Percentiles rank a stretch among this genome's conserved stretches.
These are phyloP conservation scores for Akanthomyces muscarius DNA, from an alignment of 2,329 filamentous ascomycete species.

Conservation along the genomic window DNA sequence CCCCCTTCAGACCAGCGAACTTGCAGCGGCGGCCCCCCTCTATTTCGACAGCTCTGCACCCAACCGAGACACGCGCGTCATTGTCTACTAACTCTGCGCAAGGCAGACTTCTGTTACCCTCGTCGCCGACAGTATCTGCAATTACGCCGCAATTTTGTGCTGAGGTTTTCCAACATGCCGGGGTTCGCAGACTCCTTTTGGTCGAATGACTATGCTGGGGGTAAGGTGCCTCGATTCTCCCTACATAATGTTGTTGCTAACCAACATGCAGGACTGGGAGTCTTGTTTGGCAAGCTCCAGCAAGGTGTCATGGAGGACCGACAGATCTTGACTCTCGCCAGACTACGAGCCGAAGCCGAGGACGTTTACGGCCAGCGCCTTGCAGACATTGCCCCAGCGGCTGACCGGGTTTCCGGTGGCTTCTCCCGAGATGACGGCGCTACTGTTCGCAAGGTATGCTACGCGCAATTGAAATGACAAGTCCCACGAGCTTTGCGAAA, in stretches of 20 bases:
- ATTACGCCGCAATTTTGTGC: background rate
- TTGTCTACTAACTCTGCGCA: background rate
- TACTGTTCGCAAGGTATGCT: slow-evolving; percentile 81
- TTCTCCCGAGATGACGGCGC: slow-evolving; percentile 92
- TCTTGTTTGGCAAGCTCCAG: slow-evolving; percentile 93
- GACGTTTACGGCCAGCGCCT: slow-evolving; percentile 81
- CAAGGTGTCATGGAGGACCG: slow-evolving; percentile 94
- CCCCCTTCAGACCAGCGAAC: background rate
- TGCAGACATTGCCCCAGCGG: slow-evolving; percentile 73
- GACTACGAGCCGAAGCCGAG: slow-evolving; percentile 92
- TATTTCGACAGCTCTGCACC: background rate
- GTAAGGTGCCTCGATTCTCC: slow-evolving; percentile 41
- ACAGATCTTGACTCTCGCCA: slow-evolving; percentile 85
- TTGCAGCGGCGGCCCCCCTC: background rate
- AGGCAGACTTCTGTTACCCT: background rate
- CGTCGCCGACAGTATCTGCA: background rate
- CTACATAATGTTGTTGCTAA: slow-evolving; percentile 15
- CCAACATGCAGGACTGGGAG: slow-evolving; percentile 64
- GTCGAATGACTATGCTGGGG: slow-evolving; percentile 95
- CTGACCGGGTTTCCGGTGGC: slow-evolving; percentile 77
- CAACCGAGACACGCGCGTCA: slow-evolving; percentile 9
- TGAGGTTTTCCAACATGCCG: slow-evolving; percentile 57
- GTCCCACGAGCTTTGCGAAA: background rate
- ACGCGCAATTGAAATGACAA: background rate
- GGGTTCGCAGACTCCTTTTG: slow-evolving; percentile 96